Conservation (phyloP, 2,329 filamentous ascomycete genomes). For the Magnaporthiopsis rhizophila region DNA sequence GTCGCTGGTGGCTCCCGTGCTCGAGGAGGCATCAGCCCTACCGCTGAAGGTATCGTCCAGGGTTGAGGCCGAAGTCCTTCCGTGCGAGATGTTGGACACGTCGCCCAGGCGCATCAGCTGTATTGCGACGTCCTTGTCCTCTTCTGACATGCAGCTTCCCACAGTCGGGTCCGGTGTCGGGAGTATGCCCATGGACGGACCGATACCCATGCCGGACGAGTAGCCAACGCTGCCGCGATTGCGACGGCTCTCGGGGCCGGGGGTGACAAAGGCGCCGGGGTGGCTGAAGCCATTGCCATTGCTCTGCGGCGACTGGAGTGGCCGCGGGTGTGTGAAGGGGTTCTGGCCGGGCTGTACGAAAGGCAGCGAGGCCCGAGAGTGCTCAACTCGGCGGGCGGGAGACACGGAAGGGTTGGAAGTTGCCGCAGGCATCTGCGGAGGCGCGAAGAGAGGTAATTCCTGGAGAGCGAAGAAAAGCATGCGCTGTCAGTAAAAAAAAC, state of each 20-base stretch:
- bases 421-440: constrained; percentile 84
- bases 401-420: constrained; percentile 98
- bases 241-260: constrained; percentile 53
- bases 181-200: constrained; percentile 50
- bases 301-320: constrained; percentile 77
- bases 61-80: constrained; percentile 86
- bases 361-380: constrained; percentile 64
- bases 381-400: constrained; percentile 72
- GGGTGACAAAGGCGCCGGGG: constrained; percentile 54
- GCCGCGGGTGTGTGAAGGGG: constrained; percentile 68
- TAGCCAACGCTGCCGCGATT: constrained; percentile 57
- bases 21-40: constrained; percentile 75
- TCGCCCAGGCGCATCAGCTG: constrained; percentile 95
- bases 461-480: constrained; percentile 29
- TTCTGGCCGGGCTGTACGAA: constrained; percentile 71
- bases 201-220: constrained; percentile 32
- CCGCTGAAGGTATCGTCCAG: constrained; percentile 91
- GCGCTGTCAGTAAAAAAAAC: not conserved
- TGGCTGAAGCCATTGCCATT: constrained; percentile 51
- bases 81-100: constrained; percentile 87
- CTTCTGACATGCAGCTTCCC: constrained; percentile 93
- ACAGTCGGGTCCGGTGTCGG: constrained; percentile 97
- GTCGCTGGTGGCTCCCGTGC: constrained; percentile 76
- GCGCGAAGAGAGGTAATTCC: constrained; percentile 93
- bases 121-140: constrained; percentile 86